Conservation (phyloP, 352 stramenopile species). For the Globisporangium abappressorium region DNA sequence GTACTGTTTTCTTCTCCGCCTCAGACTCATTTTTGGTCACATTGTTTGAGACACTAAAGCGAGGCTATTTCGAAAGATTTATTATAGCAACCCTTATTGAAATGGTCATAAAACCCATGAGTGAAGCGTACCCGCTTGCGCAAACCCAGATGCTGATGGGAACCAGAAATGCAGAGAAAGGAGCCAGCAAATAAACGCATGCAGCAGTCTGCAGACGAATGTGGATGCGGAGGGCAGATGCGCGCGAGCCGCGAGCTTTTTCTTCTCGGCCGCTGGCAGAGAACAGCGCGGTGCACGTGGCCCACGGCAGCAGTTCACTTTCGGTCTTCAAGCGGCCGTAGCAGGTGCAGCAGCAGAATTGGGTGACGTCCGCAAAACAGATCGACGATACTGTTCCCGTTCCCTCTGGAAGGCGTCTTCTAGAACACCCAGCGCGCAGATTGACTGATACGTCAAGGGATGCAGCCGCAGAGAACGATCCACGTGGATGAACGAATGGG, state of each 20-base stretch:
- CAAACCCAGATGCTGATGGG: conserved; percentile 5
- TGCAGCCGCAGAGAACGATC: conserved; percentile 3
- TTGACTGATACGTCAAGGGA: neutral
- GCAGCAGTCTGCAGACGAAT: conserved; percentile 10
- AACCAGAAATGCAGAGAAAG: conserved; percentile 13
- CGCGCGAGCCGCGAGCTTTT: conserved; percentile 8
- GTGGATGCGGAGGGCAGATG: neutral
- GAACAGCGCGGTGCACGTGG: neutral
- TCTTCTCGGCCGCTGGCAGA: conserved; percentile 3
- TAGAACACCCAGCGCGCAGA: neutral
- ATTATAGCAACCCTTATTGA: neutral
- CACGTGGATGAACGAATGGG: conserved; percentile 1
- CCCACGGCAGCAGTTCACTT: neutral
- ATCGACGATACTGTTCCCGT: neutral
- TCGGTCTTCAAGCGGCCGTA: neutral
- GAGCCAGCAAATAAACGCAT: conserved; percentile 1
- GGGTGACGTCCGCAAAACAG: neutral
- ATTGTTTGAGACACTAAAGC: neutral
- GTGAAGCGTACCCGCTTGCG: neutral
- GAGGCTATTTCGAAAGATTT: neutral
- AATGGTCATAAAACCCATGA: neutral
- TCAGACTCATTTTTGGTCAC: neutral
- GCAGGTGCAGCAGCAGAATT: neutral
- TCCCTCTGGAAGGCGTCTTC: neutral
- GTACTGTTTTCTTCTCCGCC: neutral